Percentiles rank a stretch among this genome's conserved stretches.
Conservation (phyloP, 2,329 filamentous ascomycete genomes). For the Trichothecium sympodiale region DNA sequence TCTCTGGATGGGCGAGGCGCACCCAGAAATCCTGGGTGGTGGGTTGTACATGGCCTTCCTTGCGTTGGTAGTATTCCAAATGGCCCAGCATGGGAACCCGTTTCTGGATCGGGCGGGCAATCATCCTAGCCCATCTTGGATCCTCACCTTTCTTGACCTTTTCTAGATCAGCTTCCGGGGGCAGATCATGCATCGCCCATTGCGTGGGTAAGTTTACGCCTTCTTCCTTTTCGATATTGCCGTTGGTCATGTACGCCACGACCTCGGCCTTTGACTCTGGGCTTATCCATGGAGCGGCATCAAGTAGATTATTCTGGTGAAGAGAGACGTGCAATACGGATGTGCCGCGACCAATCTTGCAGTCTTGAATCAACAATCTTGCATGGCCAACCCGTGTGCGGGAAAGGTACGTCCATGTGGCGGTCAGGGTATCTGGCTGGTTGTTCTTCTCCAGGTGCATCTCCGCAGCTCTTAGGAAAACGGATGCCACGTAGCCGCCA, state of each 20-base stretch:
- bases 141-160: conserved; percentile 14
- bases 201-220: conserved; percentile 18
- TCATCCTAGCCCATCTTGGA: conserved; percentile 15
- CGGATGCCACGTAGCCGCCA: conserved; percentile 32
- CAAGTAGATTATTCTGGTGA: conserved; percentile 24
- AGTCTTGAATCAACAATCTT: conserved; percentile 25
- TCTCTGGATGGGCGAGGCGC: conserved; percentile 43
- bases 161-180: conserved; percentile 14
- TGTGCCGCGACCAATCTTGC: conserved; percentile 28
- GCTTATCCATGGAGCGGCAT: conserved; percentile 22
- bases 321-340: conserved; percentile 31
- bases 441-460: conserved; percentile 19
- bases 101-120: conserved; percentile 3
- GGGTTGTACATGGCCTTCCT: conserved; percentile 3
- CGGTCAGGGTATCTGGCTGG: conserved; percentile 26
- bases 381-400: conserved; percentile 25
- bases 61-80: conserved; percentile 18
- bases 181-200: conserved; percentile 11
- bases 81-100: conserved; percentile 13
- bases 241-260: conserved; percentile 28
- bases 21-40: conserved; percentile 40
- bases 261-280: conserved; percentile 18
- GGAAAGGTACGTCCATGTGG: conserved; percentile 29
- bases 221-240: conserved; percentile 16
- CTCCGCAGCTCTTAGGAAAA: conserved; percentile 24